phyloP scores from a whole-genome alignment of 2,329 filamentous ascomycete species.

The Incumbomyces delicatus region DNA sequence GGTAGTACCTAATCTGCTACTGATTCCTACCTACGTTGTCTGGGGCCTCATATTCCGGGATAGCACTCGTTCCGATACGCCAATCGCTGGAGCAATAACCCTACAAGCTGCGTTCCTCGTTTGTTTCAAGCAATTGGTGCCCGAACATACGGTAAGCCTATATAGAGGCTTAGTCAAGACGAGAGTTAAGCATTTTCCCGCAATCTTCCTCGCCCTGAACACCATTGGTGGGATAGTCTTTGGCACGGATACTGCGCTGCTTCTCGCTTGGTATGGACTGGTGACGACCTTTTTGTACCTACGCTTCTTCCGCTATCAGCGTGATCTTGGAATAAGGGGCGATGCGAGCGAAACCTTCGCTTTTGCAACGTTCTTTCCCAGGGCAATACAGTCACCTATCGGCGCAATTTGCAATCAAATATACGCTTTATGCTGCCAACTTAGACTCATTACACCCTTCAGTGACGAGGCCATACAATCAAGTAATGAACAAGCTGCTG shows the following conservation, averaged over 20 bases:
- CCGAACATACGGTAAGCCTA: slow-evolving; percentile 90
- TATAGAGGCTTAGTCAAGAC: slow-evolving; percentile 82
- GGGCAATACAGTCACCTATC: slow-evolving; percentile 67
- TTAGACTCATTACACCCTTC: slow-evolving; percentile 77
- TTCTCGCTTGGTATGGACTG: slow-evolving; percentile 73
- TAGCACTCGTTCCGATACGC: slow-evolving; percentile 46
- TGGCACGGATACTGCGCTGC: slow-evolving; percentile 64
- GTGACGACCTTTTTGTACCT: slow-evolving; percentile 89
- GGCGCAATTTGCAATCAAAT: slow-evolving; percentile 63
- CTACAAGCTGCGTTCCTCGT: slow-evolving; percentile 91
- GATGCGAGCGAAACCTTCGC: slow-evolving; percentile 95
- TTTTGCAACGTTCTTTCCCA: slow-evolving; percentile 92
- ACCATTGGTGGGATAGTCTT: slow-evolving; percentile 55
- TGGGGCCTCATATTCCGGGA: slow-evolving; percentile 56
- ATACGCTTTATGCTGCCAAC: slow-evolving; percentile 62
- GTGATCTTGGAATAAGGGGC: slow-evolving; percentile 53
- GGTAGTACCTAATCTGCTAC: slow-evolving; percentile 68
- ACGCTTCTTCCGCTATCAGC: slow-evolving; percentile 73
- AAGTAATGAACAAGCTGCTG: slow-evolving; percentile 60
- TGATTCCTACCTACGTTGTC: slow-evolving; percentile 63
- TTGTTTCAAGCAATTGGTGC: slow-evolving; percentile 93
- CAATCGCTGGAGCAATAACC: slow-evolving; percentile 79
- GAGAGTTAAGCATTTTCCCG: slow-evolving; percentile 73
- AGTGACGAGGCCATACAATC: slow-evolving; percentile 68
- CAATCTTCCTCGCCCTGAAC: slow-evolving; percentile 63